Percentiles rank a stretch among this genome's conserved stretches.
phyloP scores from a whole-genome alignment of 352 stramenopile species.

The Pythium scleroteichum region DNA sequence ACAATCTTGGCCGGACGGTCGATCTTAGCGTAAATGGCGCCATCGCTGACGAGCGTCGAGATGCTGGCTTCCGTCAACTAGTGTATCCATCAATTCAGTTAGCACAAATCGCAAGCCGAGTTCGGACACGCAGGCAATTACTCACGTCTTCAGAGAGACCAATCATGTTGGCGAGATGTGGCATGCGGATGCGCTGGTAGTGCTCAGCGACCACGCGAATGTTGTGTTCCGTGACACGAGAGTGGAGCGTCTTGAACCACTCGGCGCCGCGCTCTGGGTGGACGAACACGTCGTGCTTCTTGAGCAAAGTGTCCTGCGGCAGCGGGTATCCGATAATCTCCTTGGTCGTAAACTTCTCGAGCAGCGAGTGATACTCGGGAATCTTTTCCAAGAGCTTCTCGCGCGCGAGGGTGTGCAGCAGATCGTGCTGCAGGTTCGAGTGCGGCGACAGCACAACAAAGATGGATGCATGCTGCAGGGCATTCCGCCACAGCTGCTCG shows the following conservation, averaged over 20 bases:
- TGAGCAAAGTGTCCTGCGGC: slow-evolving; percentile 81
- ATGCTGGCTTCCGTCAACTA: slow-evolving; percentile 79
- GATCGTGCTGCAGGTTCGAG: slow-evolving; percentile 79
- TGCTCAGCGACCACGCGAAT: slow-evolving; percentile 94
- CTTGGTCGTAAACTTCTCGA: slow-evolving; percentile 93
- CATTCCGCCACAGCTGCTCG: slow-evolving; percentile 69
- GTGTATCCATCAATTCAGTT: not conserved
- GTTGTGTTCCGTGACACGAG: slow-evolving; percentile 97
- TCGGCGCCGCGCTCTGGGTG: slow-evolving; percentile 65
- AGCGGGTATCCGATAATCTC: slow-evolving; percentile 97
- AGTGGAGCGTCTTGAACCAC: slow-evolving; percentile 91
- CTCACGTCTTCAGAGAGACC: slow-evolving; percentile 88
- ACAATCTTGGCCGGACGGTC: slow-evolving; percentile 97
- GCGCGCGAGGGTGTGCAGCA: slow-evolving; percentile 63
- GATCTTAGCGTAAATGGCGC: slow-evolving; percentile 96
- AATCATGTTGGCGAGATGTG: slow-evolving; percentile 94
- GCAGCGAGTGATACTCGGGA: slow-evolving; percentile 55
- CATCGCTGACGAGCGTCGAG: slow-evolving; percentile 92
- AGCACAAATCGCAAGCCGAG: too few species aligned
- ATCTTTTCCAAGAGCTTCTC: slow-evolving; percentile 71
- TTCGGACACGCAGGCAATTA: slow-evolving; percentile 3
- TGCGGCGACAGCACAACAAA: slow-evolving; percentile 77
- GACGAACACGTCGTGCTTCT: slow-evolving; percentile 85
- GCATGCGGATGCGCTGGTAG: slow-evolving; percentile 94
- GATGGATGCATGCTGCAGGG: slow-evolving; percentile 72